Conservation (phyloP, 1,284 basidiomycete genomes). For the Leccinum subatratum region DNA sequence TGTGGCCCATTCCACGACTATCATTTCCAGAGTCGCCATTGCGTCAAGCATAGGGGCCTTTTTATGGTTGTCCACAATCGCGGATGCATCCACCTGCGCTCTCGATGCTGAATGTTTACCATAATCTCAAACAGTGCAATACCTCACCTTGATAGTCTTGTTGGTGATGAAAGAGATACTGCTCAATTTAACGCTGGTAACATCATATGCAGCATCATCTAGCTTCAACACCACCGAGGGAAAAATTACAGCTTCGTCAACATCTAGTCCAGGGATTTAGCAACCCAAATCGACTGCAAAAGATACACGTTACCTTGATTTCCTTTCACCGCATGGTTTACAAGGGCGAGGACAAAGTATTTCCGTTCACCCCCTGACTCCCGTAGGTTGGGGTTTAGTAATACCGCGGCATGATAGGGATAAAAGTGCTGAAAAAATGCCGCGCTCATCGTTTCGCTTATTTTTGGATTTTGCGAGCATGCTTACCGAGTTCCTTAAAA, state of each 20-base stretch:
- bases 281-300: background rate
- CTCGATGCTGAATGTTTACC: conserved; percentile 9
- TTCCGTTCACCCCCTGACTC: conserved; percentile 49
- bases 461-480: background rate
- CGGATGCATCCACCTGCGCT: conserved; percentile 64
- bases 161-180: conserved; percentile 78
- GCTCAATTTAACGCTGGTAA: conserved; percentile 63
- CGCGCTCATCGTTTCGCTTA: conserved; percentile 1
- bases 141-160: conserved; percentile 63
- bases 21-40: conserved; percentile 43
- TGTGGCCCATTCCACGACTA: conserved; percentile 56
- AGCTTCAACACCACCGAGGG: conserved; percentile 45
- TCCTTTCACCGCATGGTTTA: conserved; percentile 57
- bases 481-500: conserved; percentile 79
- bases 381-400: conserved; percentile 68
- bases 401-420: conserved; percentile 63
- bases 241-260: conserved; percentile 50
- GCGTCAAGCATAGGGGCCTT: conserved; percentile 61
- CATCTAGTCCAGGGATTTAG: conserved; percentile 41
- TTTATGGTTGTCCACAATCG: conserved; percentile 61
- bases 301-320: conserved; percentile 44
- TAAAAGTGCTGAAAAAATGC: conserved; percentile 65
- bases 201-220: conserved; percentile 64
- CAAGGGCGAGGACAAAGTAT: conserved; percentile 76
- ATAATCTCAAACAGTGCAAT: background rate